A percentile compares a stretch with the other conserved stretches of the same genome.
Conservation (phyloP, 495 filamentous ascomycete species). For the Penicillium manginii region DNA sequence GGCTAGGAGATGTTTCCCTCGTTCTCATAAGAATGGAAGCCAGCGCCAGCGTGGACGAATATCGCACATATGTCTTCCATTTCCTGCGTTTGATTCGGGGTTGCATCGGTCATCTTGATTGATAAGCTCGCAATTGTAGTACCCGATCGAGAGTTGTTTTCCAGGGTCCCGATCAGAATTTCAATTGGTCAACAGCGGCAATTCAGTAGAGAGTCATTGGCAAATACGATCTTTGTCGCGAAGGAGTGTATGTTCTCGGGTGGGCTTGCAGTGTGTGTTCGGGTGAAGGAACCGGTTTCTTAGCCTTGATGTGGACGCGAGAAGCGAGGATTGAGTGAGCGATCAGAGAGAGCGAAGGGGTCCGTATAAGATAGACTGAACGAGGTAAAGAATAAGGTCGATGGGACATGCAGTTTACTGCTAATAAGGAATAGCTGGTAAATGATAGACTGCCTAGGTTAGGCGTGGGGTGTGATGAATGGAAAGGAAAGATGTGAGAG, state of each 20-base stretch:
- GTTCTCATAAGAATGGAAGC: slow-evolving; percentile 87
- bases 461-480: background rate
- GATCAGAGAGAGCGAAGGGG: background rate
- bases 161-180: no score
- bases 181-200: no score
- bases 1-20: slow-evolving; percentile 80
- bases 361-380: no score
- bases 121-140: no score
- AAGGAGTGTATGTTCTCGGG: no score
- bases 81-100: slow-evolving; percentile 26
- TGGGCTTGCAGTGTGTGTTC: no score
- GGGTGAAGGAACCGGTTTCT: no score
- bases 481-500: background rate
- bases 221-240: no score
- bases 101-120: slow-evolving; percentile 33
- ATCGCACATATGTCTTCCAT: slow-evolving; percentile 64
- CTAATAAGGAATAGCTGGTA: background rate
- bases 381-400: no score
- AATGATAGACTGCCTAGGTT: background rate
- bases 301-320: background rate
- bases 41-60: slow-evolving; percentile 94
- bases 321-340: background rate
- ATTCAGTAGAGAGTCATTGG: no score
- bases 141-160: no score
- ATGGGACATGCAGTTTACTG: background rate